Base-by-base conservation (phyloP, 192 early-diverging fungal genomes). In the Backusella parvicylindrica region DNA sequence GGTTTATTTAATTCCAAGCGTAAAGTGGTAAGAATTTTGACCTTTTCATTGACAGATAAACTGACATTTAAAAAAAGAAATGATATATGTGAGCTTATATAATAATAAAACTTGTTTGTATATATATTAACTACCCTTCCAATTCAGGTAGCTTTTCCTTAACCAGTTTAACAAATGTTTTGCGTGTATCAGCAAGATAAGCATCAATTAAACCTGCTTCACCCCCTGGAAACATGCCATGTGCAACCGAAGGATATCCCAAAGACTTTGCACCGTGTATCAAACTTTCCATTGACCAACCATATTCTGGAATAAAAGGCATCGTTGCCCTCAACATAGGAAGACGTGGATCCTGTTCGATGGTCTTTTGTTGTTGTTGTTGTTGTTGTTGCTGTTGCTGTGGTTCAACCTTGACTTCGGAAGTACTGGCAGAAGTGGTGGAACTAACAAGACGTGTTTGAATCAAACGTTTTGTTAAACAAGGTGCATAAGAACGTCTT, bases 251-350 rank as follows among this genome's bases (percentile, higher is more conserved):
- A 16, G 94, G 89, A 71, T 90, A 91, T 31, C 92, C 94, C 35
- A 93, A 82, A 11, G 84, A 84, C 35, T 83, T 79, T 70, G 92
- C 89, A 13, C 90, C 95, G 11, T 83, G 85, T 6, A 77, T 72
- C 0, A 98, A 75, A 1, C 91, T 87, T 21, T 86, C 72, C n/a
- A 82, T 83, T 0, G 92, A 89, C 94, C 94, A 98, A 32, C 95
- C 95, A 73, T 89, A 68, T 66, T 83, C 49, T 40, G 90, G 85
- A 1, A 97, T 93, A 71, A 89, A 86, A 32, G 82, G 75, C 43
- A 97, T 77, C 0, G 95, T 88, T 0, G 83, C 84, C 43, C 88
- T 84, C 32, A 95, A 85, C 32, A 77, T 64, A 11, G n/a, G 32
- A 26, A 32, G 37, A n/a, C 30, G 37, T 64, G 72, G 56, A 6